Percentiles rank a stretch among this genome's conserved stretches.
These are phyloP conservation scores for Geosmithia morbida DNA, from an alignment of 2,329 filamentous ascomycete genomes.

Conservation along the genomic window DNA sequence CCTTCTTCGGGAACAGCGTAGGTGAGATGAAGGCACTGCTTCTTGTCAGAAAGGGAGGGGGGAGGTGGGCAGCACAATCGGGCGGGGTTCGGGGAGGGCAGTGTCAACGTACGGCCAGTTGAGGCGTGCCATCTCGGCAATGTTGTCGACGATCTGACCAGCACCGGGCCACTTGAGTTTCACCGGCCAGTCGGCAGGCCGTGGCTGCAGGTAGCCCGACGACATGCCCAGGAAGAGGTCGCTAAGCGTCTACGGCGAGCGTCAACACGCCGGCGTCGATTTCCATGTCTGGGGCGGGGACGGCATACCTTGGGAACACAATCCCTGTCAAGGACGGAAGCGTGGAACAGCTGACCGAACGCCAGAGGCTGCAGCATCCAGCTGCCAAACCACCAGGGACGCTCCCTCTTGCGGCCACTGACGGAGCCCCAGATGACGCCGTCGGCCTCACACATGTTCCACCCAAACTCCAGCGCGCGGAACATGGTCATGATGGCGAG, in stretches of 20 bases:
- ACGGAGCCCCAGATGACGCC: constrained; percentile 50
- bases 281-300: not conserved
- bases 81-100: not conserved
- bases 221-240: constrained; percentile 55
- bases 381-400: constrained; percentile 73
- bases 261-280: constrained; percentile 1
- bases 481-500: constrained; percentile 73
- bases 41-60: constrained; percentile 4
- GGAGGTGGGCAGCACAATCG: no score
- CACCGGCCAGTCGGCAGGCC: constrained; percentile 54
- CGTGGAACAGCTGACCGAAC: constrained; percentile 62
- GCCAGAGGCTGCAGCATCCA: constrained; percentile 70
- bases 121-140: constrained; percentile 68
- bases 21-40: constrained; percentile 64
- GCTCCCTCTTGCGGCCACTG: constrained; percentile 38
- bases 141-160: constrained; percentile 63
- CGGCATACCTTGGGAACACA: constrained; percentile 46
- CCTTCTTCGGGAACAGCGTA: constrained; percentile 65
- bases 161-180: constrained; percentile 60
- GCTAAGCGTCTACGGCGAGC: constrained; percentile 16
- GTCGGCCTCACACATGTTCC: constrained; percentile 68
- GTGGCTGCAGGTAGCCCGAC: constrained; percentile 60
- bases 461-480: constrained; percentile 71
- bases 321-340: constrained; percentile 63
- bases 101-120: constrained; percentile 61